These are phyloP conservation scores for Hypoxylon sp. DNA, from an alignment of 2,329 filamentous ascomycete genomes.

Conservation along the genomic window DNA sequence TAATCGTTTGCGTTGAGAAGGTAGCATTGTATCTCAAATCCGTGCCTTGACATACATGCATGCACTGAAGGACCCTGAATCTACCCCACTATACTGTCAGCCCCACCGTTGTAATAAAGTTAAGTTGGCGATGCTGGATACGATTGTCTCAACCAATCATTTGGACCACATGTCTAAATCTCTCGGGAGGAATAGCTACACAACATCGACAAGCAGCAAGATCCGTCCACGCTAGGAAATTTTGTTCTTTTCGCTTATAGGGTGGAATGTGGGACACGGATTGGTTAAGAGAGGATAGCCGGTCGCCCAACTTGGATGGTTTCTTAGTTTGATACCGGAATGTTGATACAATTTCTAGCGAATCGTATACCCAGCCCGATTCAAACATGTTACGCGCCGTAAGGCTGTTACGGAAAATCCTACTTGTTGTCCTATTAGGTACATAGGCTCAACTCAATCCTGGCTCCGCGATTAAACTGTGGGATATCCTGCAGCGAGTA, in stretches of 20 bases:
- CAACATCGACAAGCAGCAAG: slow-evolving; percentile 14
- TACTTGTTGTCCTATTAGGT: slow-evolving; percentile 10
- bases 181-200: slow-evolving; percentile 32
- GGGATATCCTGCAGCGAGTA: slow-evolving; percentile 32
- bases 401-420: slow-evolving; percentile 5
- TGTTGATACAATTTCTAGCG: slow-evolving; percentile 1
- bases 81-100: slow-evolving; percentile 34
- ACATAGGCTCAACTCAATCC: slow-evolving; percentile 22
- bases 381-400: background rate
- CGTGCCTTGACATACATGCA: slow-evolving; percentile 19
- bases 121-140: slow-evolving; percentile 21
- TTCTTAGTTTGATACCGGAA: background rate
- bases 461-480: slow-evolving; percentile 22
- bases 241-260: slow-evolving; percentile 15
- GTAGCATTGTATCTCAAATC: slow-evolving; percentile 28
- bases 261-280: slow-evolving; percentile 15
- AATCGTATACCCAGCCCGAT: slow-evolving; percentile 3
- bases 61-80: slow-evolving; percentile 33
- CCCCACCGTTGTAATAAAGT: slow-evolving; percentile 34
- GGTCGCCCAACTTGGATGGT: slow-evolving; percentile 12
- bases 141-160: slow-evolving; percentile 50
- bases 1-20: slow-evolving; percentile 27
- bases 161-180: slow-evolving; percentile 48
- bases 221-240: slow-evolving; percentile 21
- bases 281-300: slow-evolving; percentile 23